Percentiles rank a stretch among this genome's conserved stretches.
Conservation (phyloP, 73 alveolate genomes). For the Paramecium caudatum region DNA sequence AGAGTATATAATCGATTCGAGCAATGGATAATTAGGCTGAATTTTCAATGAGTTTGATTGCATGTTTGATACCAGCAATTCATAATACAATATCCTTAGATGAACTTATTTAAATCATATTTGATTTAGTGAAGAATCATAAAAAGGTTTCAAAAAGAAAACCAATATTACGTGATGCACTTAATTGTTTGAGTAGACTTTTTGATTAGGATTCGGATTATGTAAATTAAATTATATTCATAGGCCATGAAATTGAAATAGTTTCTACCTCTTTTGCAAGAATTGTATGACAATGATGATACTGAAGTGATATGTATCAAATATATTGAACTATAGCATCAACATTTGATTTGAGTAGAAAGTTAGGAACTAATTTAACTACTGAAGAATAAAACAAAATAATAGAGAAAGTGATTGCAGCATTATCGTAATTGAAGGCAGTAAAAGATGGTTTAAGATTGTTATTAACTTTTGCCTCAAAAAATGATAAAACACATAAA, state of each 20-base stretch:
- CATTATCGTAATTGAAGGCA: slow-evolving; percentile 16
- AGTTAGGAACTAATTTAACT: slow-evolving; percentile 15
- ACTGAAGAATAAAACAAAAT: background rate
- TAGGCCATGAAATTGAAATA: slow-evolving; percentile 43
- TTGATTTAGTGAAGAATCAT: background rate
- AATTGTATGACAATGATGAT: slow-evolving; percentile 61
- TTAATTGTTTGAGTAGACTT: slow-evolving; percentile 20
- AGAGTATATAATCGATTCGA: slow-evolving; percentile 22
- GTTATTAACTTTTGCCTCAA: background rate
- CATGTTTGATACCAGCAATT: slow-evolving; percentile 55
- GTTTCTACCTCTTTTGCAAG: background rate
- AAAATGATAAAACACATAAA: slow-evolving; percentile 26
- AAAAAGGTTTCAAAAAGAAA: slow-evolving; percentile 7
- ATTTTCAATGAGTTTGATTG: background rate
- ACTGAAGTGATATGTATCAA: slow-evolving; percentile 13
- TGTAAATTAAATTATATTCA: background rate
- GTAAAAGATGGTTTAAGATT: slow-evolving; percentile 43
- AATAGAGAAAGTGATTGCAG: slow-evolving; percentile 28
- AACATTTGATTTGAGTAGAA: slow-evolving; percentile 26
- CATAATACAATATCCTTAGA: background rate
- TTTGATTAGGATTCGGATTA: slow-evolving; percentile 30
- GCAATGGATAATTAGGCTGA: slow-evolving; percentile 24
- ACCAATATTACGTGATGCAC: slow-evolving; percentile 29
- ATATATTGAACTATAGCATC: too few species aligned
- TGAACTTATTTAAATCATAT: background rate